These are phyloP conservation scores for Lichtheimia corymbifera DNA, from an alignment of 371 early-diverging fungal genomes.

Conservation along the genomic window DNA sequence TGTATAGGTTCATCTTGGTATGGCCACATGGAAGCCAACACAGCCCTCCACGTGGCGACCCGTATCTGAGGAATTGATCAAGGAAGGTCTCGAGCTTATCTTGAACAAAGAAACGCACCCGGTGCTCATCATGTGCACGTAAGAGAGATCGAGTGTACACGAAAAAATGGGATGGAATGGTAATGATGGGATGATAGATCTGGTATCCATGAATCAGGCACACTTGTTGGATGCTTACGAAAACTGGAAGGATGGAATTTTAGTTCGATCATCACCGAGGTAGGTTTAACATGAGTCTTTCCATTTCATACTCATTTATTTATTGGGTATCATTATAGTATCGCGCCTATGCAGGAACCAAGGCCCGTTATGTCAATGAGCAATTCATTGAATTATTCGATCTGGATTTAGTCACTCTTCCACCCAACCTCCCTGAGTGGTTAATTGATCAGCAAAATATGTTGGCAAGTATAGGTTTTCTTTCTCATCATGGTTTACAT, in stretches of 20 bases:
- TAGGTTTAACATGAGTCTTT: constrained; percentile 19
- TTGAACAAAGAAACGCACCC: constrained; percentile 81
- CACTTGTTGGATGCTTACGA: constrained; percentile 90
- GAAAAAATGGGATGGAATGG: background rate
- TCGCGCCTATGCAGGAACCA: constrained; percentile 86
- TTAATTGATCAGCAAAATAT: constrained; percentile 67
- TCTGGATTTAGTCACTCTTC: constrained; percentile 85
- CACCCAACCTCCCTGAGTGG: constrained; percentile 77
- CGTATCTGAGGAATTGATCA: constrained; percentile 91
- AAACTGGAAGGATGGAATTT: constrained; percentile 95
- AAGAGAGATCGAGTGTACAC: constrained; percentile 29
- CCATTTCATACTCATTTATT: background rate
- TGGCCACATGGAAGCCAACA: constrained; percentile 56
- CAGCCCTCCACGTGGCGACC: constrained; percentile 82
- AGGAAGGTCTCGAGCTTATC: constrained; percentile 86
- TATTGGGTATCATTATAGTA: constrained; percentile 74
- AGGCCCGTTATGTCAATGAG: constrained; percentile 84
- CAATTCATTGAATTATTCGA: constrained; percentile 97
- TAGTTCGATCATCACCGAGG: constrained; percentile 92
- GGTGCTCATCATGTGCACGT: constrained; percentile 89
- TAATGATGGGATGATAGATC: constrained; percentile 33
- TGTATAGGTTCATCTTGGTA: constrained; percentile 66
- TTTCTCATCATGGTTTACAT: background rate
- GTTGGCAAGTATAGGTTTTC: constrained; percentile 26
- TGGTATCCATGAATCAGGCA: constrained; percentile 80